phyloP scores from a whole-genome alignment of 2,329 filamentous ascomycete species.

The Claviceps paspali region DNA sequence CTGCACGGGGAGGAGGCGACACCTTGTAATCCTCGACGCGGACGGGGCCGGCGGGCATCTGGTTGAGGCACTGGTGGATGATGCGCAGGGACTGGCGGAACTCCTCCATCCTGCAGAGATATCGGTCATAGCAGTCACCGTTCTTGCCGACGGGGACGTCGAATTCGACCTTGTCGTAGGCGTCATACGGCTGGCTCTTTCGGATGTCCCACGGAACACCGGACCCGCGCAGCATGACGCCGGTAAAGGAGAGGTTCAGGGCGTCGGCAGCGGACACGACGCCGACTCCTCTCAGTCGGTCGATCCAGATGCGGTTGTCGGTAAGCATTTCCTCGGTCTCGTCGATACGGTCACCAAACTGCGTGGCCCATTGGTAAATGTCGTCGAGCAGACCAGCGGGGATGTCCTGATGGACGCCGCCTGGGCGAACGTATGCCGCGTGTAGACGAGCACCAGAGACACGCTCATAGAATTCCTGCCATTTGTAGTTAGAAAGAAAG shows the following conservation, averaged over 20 bases:
- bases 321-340: constrained; percentile 98
- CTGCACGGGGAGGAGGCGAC: constrained; percentile 80
- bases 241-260: constrained; percentile 92
- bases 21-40: constrained; percentile 99
- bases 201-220: constrained; percentile 93
- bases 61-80: constrained; percentile 96
- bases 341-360: constrained; percentile 96
- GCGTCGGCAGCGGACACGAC: constrained; percentile 85
- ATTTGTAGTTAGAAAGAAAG: too few relatives aligned
- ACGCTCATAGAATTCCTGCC: constrained; percentile 98
- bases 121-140: constrained; percentile 98
- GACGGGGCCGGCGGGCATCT: constrained; percentile 91
- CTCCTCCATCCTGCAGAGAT: constrained; percentile 98
- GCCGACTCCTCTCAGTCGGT: constrained; percentile 78
- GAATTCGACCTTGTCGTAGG: constrained; percentile 95
- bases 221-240: constrained; percentile 94
- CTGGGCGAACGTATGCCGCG: constrained; percentile 90
- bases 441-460: constrained; percentile 96
- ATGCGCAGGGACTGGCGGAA: constrained; percentile 97
- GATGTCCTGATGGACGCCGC: constrained; percentile 91
- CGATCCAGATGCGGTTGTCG: constrained; percentile 98
- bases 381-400: constrained; percentile 90
- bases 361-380: constrained; percentile 99
- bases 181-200: constrained; percentile 94
- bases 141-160: constrained; percentile 93